Evolutionary conservation across 2,329 filamentous ascomycete genomes (phyloP).

Genomic region (Lachnum nothofagi): DNA sequence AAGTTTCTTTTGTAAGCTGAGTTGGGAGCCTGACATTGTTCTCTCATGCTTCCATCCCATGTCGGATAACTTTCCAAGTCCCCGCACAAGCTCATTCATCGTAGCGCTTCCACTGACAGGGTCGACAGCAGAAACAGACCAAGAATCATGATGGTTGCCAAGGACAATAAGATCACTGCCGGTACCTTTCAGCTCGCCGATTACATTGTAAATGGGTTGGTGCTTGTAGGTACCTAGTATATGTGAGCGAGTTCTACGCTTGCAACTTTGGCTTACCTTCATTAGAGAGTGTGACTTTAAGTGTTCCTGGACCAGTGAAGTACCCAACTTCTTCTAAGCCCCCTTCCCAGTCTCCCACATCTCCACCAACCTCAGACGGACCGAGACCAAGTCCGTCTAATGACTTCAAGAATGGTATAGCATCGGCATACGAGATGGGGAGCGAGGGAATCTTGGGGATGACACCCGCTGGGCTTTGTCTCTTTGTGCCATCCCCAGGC

Average conservation of each 20-base stretch:
- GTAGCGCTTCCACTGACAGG: conserved; percentile 78
- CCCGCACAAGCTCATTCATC: conserved; percentile 71
- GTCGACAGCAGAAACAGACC: conserved; percentile 79
- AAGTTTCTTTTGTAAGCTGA: too few relatives aligned
- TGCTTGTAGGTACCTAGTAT: too few relatives aligned
- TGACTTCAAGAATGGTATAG: conserved; percentile 79
- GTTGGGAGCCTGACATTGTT: too few relatives aligned
- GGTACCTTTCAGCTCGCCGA: conserved; percentile 85
- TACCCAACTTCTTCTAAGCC: too few relatives aligned
- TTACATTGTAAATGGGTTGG: too few relatives aligned
- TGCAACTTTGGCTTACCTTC: too few relatives aligned
- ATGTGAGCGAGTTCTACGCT: too few relatives aligned
- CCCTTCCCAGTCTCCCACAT: too few relatives aligned
- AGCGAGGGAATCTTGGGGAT: conserved; percentile 85
- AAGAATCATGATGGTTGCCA: conserved; percentile 89
- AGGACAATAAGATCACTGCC: conserved; percentile 81
- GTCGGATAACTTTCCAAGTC: conserved; percentile 65
- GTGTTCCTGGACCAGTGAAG: too few relatives aligned
- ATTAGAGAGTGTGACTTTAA: too few relatives aligned
- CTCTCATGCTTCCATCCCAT: conserved; percentile 79
- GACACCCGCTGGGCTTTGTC: conserved; percentile 61
- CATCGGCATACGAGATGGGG: conserved; percentile 84
- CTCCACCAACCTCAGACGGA: too few relatives aligned
- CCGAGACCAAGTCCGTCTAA: conserved; percentile 84
- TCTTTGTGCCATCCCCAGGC: conserved; percentile 77